Evolutionary conservation across 192 early-diverging fungal species (phyloP).

Genomic region (Spizellomyces punctatus): DNA sequence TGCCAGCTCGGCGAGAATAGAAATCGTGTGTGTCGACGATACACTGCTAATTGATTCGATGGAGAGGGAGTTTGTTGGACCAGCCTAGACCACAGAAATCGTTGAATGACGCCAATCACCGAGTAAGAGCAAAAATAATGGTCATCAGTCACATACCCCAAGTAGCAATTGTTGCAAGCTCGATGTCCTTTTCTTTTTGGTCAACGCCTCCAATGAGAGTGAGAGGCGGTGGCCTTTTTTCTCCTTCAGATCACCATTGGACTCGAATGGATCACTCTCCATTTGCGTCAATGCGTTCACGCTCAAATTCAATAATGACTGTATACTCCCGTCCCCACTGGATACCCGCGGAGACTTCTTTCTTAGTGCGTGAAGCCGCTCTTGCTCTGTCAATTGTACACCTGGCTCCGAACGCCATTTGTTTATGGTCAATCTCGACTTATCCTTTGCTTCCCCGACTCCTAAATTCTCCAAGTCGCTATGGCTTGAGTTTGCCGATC

Average conservation of each 20-base stretch:
- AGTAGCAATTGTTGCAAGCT: neutral
- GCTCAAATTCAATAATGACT: conserved; percentile 12
- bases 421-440: neutral
- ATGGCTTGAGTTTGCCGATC: neutral
- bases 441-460: neutral
- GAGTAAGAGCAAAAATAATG: neutral
- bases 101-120: neutral
- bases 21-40: neutral
- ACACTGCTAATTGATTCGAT: neutral
- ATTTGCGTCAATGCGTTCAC: conserved; percentile 16
- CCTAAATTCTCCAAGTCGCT: neutral
- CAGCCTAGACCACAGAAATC: neutral
- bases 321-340: conserved; percentile 13
- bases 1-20: conserved; percentile 5
- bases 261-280: conserved; percentile 11
- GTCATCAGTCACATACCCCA: neutral
- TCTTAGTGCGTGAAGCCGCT: neutral
- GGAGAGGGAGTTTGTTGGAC: neutral
- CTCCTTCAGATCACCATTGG: neutral
- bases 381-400: neutral
- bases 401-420: conserved; percentile 11
- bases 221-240: neutral
- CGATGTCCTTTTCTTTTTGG: neutral
- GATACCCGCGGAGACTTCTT: conserved; percentile 1
- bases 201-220: neutral